Percentiles rank a stretch among this genome's conserved stretches.
Conservation (phyloP, 2,329 filamentous ascomycete genomes). For the Pseudogymnoascus sp. region DNA sequence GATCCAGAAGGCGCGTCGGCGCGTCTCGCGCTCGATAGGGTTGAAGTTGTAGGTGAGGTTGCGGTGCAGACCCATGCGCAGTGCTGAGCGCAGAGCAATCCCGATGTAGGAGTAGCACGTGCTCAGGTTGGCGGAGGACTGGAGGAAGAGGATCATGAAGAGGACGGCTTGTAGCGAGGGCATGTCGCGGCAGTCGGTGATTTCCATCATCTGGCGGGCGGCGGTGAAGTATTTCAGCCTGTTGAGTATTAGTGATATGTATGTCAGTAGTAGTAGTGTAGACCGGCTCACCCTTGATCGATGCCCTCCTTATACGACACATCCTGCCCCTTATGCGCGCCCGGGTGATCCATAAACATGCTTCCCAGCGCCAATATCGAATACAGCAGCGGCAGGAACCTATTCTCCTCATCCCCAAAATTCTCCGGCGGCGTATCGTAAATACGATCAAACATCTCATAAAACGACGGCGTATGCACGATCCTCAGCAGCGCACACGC, state of each 20-base stretch:
- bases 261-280: neutral
- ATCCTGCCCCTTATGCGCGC: constrained; percentile 39
- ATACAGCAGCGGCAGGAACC: constrained; percentile 64
- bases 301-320: constrained; percentile 43
- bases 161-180: constrained; percentile 66
- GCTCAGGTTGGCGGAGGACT: constrained; percentile 69
- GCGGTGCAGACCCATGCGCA: constrained; percentile 71
- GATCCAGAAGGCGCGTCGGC: constrained; percentile 59
- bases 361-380: constrained; percentile 64
- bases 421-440: constrained; percentile 61
- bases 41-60: constrained; percentile 56
- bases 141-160: constrained; percentile 74
- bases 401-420: constrained; percentile 56
- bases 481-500: constrained; percentile 57
- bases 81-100: constrained; percentile 65
- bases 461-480: constrained; percentile 76
- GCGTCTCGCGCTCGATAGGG: constrained; percentile 54
- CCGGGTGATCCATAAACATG: constrained; percentile 57
- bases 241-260: constrained; percentile 6
- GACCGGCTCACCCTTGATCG: constrained; percentile 46
- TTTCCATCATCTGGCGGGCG: constrained; percentile 57
- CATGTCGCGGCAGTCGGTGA: constrained; percentile 65
- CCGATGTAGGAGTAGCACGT: constrained; percentile 76
- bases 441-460: constrained; percentile 65
- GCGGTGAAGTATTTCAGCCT: constrained; percentile 69